Percentiles rank a stretch among this genome's conserved stretches.
Conservation (phyloP, 73 alveolate genomes). For the Paramecium octaurelia region DNA sequence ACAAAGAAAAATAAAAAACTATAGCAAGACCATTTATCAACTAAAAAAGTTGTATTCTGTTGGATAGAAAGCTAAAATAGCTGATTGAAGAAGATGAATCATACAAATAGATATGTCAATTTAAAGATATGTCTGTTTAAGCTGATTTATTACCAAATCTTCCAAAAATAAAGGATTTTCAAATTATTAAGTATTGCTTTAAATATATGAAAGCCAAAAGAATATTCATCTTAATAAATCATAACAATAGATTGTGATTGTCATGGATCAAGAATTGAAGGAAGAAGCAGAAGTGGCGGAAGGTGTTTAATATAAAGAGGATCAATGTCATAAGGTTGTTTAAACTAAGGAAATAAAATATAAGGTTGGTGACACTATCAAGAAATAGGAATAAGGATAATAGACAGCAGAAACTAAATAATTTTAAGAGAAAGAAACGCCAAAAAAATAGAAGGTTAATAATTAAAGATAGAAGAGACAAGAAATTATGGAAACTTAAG, state of each 20-base stretch:
- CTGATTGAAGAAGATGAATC: neutral
- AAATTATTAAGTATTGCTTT: neutral
- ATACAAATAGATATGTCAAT: neutral
- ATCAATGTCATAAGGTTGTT: neutral
- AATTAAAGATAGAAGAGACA: neutral
- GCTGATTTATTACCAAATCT: constrained; percentile 29
- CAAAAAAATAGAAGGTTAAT: neutral
- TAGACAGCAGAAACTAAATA: neutral
- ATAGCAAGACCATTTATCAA: neutral
- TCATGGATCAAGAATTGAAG: neutral
- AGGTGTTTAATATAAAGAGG: neutral
- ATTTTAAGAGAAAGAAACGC: constrained; percentile 24
- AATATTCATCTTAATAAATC: neutral
- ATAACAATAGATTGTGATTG: neutral
- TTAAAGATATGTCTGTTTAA: neutral
- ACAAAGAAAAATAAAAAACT: neutral
- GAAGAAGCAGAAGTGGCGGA: constrained; percentile 5
- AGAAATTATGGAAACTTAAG: constrained; percentile 12
- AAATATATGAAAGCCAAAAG: neutral
- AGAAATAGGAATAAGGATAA: neutral
- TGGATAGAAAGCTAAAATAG: neutral
- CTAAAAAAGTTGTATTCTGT: neutral
- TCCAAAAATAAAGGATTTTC: neutral
- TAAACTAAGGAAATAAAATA: neutral
- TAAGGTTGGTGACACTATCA: constrained; percentile 5